These are phyloP conservation scores for Saccharum officinarum DNA, from an alignment of 176 grass and related monocot genomes.

Conservation along the genomic window DNA sequence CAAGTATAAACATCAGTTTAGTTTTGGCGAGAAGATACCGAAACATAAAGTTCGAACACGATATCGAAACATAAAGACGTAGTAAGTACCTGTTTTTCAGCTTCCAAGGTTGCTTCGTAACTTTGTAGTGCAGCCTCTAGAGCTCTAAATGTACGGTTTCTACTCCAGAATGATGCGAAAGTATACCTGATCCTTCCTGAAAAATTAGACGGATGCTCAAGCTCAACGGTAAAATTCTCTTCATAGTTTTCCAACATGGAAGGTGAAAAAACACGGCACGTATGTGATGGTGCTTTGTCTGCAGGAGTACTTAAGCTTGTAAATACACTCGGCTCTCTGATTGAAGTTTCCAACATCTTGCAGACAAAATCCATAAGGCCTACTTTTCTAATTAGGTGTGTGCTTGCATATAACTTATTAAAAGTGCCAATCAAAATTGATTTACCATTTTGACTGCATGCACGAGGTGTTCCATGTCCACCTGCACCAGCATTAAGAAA, in stretches of 20 bases:
- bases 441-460: constrained; percentile 65
- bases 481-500: constrained; percentile 65
- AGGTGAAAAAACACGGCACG: constrained; percentile 15
- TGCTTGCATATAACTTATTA: constrained; percentile 7
- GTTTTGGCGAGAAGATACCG: neutral
- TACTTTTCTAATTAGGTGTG: constrained; percentile 18
- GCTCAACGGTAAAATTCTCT: constrained; percentile 21
- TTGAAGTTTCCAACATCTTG: constrained; percentile 20
- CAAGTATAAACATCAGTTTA: constrained; percentile 26
- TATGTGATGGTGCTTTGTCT: neutral
- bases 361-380: constrained; percentile 3
- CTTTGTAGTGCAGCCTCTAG: constrained; percentile 48
- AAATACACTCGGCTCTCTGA: constrained; percentile 5
- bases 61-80: constrained; percentile 8
- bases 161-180: constrained; percentile 97
- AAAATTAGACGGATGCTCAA: constrained; percentile 29
- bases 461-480: constrained; percentile 57
- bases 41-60: constrained; percentile 11
- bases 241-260: constrained; percentile 30
- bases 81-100: constrained; percentile 78
- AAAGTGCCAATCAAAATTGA: constrained; percentile 18
- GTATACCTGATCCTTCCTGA: constrained; percentile 85
- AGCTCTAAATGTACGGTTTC: constrained; percentile 73
- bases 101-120: constrained; percentile 67
- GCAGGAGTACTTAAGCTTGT: constrained; percentile 22